phyloP scores from a whole-genome alignment of 371 early-diverging fungal genomes.

The Entomophthora muscae region DNA sequence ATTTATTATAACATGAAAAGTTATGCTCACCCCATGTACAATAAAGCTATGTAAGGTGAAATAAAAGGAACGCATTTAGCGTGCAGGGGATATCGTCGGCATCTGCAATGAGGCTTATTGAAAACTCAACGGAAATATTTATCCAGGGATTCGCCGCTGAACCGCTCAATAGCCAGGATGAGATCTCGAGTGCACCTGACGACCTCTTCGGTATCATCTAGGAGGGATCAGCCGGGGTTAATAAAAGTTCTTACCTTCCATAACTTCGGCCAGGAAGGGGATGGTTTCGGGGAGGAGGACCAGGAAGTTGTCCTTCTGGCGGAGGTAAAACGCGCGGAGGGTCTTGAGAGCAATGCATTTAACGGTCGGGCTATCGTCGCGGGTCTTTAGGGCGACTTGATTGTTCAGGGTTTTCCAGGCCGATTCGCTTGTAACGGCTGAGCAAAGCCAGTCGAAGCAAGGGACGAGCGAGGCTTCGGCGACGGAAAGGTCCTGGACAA shows the following conservation, averaged over 20 bases:
- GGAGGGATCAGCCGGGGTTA: neutral
- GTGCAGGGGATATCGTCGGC: too few species aligned
- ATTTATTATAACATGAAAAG: too few species aligned
- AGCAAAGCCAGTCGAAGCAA: slow-evolving; percentile 64
- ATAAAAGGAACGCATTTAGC: too few species aligned
- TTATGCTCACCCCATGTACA: too few species aligned
- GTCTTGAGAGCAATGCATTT: slow-evolving; percentile 53
- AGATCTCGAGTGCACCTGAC: slow-evolving; percentile 66
- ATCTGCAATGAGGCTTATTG: too few species aligned
- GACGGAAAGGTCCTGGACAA: slow-evolving; percentile 21
- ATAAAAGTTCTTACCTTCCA: slow-evolving; percentile 33
- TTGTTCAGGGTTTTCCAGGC: slow-evolving; percentile 80
- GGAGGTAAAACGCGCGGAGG: slow-evolving; percentile 61
- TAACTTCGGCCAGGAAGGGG: slow-evolving; percentile 83
- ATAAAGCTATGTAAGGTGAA: too few species aligned
- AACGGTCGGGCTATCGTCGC: slow-evolving; percentile 44
- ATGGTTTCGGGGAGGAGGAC: slow-evolving; percentile 86
- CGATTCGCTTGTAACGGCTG: slow-evolving; percentile 54
- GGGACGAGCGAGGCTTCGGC: slow-evolving; percentile 41
- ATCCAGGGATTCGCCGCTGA: slow-evolving; percentile 71
- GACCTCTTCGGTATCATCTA: slow-evolving; percentile 51
- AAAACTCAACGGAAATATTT: slow-evolving; percentile 59
- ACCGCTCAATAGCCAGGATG: slow-evolving; percentile 65
- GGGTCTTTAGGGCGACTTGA: slow-evolving; percentile 52
- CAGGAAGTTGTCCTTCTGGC: slow-evolving; percentile 81